Percentiles rank a stretch among this genome's conserved stretches.
These are phyloP conservation scores for Rhodotorula paludigena DNA, from an alignment of 768 basidiomycete genomes.

Conservation along the genomic window DNA sequence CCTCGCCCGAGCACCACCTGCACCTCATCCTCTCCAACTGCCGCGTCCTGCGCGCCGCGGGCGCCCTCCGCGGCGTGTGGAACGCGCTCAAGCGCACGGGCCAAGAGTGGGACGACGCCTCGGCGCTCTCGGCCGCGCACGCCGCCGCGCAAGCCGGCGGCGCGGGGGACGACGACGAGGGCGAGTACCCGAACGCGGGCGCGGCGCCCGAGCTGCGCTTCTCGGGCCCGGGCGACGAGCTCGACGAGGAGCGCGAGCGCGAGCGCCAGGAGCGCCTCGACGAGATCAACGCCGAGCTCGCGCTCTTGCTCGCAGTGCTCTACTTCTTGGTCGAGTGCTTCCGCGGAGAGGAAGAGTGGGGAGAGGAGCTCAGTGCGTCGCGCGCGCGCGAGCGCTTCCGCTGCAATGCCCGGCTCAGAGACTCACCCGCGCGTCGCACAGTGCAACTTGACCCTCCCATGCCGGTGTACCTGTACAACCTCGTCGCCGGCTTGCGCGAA, in stretches of 20 bases:
- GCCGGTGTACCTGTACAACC: constrained; percentile 83
- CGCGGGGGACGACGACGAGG: not conserved
- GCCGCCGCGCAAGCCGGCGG: not conserved
- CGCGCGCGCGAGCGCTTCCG: constrained; percentile 9
- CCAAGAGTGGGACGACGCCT: constrained; percentile 43
- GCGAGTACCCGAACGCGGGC: not conserved
- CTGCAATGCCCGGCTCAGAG: constrained; percentile 4
- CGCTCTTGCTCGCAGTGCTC: constrained; percentile 87
- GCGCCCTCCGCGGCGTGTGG: constrained; percentile 75
- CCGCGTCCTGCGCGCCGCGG: constrained; percentile 72
- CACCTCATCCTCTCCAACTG: constrained; percentile 95
- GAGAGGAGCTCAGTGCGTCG: constrained; percentile 86
- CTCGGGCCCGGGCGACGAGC: constrained; percentile 3
- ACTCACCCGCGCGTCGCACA: constrained; percentile 44
- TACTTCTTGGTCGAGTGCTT: constrained; percentile 93
- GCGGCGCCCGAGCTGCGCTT: not conserved
- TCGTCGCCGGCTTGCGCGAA: constrained; percentile 84
- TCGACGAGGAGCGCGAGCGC: constrained; percentile 22
- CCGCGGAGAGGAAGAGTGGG: constrained; percentile 88
- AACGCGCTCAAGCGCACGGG: constrained; percentile 86
- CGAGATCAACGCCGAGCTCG: constrained; percentile 85
- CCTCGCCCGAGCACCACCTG: constrained; percentile 87
- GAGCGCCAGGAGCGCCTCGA: constrained; percentile 77
- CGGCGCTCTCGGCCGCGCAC: not conserved
- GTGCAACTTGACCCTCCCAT: constrained; percentile 94